Percentiles rank a stretch among this genome's conserved stretches.
Evolutionary conservation across 202 grass and related monocot species (phyloP).

Genomic region (Carex arenaria): DNA sequence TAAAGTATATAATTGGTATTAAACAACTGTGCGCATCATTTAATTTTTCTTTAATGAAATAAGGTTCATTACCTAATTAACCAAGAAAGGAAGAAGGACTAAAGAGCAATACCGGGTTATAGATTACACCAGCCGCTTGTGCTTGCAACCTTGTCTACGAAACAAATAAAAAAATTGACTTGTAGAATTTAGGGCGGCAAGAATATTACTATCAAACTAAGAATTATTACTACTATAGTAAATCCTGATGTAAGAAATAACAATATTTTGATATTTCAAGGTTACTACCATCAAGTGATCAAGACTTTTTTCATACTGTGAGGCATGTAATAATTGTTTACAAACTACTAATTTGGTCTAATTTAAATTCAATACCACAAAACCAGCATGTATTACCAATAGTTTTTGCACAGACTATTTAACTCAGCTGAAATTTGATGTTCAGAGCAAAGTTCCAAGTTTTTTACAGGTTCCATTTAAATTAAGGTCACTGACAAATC

Average conservation of each 20-base stretch:
- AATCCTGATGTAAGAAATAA: background rate
- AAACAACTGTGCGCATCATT: background rate
- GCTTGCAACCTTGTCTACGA: constrained; percentile 93
- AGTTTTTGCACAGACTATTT: background rate
- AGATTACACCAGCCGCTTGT: constrained; percentile 82
- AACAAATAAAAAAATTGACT: background rate
- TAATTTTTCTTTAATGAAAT: background rate
- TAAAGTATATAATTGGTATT: background rate
- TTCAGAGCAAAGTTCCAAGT: background rate
- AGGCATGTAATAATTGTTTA: background rate
- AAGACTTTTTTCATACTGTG: background rate
- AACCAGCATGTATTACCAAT: background rate
- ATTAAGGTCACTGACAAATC: background rate
- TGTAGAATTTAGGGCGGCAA: background rate
- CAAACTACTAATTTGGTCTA: background rate
- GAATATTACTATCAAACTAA: background rate
- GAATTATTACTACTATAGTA: background rate
- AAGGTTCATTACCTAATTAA: background rate
- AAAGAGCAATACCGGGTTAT: constrained; percentile 50
- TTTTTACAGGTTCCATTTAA: background rate
- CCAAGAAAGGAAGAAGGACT: background rate
- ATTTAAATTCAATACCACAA: background rate
- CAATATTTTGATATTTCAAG: background rate
- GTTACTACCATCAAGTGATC: background rate
- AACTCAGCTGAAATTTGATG: background rate